Conservation (phyloP, 176 grass and related monocot genomes). For the Carex kokanica region DNA sequence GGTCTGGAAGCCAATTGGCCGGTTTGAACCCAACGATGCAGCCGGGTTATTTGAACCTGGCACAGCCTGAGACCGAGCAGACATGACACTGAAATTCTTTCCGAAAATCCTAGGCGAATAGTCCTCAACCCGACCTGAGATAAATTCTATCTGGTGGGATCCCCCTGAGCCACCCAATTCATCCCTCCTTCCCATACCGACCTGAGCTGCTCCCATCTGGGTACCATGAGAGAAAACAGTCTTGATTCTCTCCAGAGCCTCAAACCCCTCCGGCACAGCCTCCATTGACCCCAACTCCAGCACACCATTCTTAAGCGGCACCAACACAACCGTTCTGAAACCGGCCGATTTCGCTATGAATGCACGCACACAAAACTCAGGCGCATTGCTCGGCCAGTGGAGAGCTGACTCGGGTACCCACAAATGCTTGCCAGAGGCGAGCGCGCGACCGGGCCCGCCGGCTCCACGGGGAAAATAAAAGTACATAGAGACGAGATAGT, state of each 20-base stretch:
- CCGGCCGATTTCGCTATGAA: constrained; percentile 59
- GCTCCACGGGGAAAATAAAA: constrained; percentile 55
- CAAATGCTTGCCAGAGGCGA: constrained; percentile 43
- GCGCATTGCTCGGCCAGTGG: background rate
- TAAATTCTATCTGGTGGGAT: background rate
- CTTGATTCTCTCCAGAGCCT: constrained; percentile 41
- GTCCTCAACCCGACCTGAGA: background rate
- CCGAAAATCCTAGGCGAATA: constrained; percentile 7
- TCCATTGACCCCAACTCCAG: constrained; percentile 67
- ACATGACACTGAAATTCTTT: constrained; percentile 17
- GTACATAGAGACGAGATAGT: constrained; percentile 94
- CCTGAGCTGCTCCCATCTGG: background rate
- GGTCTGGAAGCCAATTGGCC: background rate
- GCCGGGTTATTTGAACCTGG: background rate
- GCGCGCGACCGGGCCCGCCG: constrained; percentile 54
- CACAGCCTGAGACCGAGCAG: background rate
- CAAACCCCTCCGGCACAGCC: constrained; percentile 45
- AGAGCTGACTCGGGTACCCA: constrained; percentile 48
- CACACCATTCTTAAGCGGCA: constrained; percentile 62
- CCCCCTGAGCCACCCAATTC: background rate
- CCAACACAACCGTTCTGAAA: constrained; percentile 57
- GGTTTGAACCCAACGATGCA: background rate
- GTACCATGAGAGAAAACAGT: constrained; percentile 26
- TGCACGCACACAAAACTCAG: constrained; percentile 53
- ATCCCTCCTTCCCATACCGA: background rate